A percentile compares a stretch with the other conserved stretches of the same genome.
Evolutionary conservation across 257 asterid species (phyloP).

Genomic region (Petunia axillaris): DNA sequence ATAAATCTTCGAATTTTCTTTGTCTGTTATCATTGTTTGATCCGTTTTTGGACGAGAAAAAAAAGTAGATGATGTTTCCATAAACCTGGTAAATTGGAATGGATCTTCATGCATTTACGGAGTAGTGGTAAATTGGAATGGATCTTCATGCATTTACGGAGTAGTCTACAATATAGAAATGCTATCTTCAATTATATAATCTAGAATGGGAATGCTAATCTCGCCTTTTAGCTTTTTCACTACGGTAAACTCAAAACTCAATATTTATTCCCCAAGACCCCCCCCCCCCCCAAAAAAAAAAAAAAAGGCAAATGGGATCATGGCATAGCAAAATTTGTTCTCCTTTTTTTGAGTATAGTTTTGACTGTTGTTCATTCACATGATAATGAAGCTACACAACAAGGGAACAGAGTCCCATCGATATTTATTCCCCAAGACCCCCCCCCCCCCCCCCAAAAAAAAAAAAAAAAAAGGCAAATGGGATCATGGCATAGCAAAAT

Average conservation of each 20-base stretch:
- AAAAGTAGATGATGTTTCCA: not conserved
- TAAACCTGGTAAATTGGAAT: too few relatives aligned
- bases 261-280: not conserved
- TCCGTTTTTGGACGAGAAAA: not conserved
- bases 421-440: not conserved
- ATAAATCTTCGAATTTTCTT: not conserved
- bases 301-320: not conserved
- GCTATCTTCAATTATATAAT: not conserved
- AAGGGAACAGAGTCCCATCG: constrained; percentile 41
- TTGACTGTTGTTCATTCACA: constrained; percentile 15
- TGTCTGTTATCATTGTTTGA: not conserved
- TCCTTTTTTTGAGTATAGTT: not conserved
- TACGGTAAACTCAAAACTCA: not conserved
- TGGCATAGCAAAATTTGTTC: not conserved
- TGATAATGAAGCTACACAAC: constrained; percentile 40
- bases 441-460: not conserved
- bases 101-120: not conserved
- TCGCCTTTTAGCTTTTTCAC: not conserved
- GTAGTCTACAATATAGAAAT: constrained; percentile 7
- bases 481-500: not conserved
- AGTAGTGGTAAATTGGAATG: not conserved
- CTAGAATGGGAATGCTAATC: not conserved
- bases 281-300: too few relatives aligned
- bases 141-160: not conserved
- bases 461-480: not conserved